Evolutionary conservation across 306 rosid genomes (phyloP), one percentile per base, ranked within the genome.

Genomic region (Cicer pinnatifidum): DNA sequence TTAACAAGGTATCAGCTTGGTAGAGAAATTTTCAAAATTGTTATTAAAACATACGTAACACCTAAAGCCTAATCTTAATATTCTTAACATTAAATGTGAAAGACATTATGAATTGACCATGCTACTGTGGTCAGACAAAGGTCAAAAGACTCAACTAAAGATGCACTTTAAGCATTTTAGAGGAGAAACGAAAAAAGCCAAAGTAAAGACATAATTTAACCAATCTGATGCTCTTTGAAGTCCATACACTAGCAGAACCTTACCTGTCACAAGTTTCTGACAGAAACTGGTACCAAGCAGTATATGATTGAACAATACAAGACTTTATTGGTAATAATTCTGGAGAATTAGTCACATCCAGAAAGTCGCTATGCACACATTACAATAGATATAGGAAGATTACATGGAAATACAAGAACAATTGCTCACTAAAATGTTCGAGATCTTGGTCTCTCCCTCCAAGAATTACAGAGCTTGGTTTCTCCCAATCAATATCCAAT

Each of bases 141-240:
- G 69, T 39, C 47, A 16, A 40, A 54, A 47, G 12, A 58, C 17
- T 28, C 35, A 58, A 44, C 37, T 23, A 64, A 41, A 41, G 5
- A 39, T 63, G 33, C 48, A 39, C 33, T 63, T 63, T 63, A 39
- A 64, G n/a, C 37, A 41, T 16, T 20, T 64, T 64, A 15, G 13
- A 41, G 15, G 37, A 63, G 37, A 19, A 41, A 41, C 28, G 5
- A 12, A 45, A 39, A 63, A 63, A 39, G 13, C 28, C 33, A 39
- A 63, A 63, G 50, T 13, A 1, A 50, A 50, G 16, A 56, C 38
- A 63, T 63, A 15, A 9, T 16, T 1, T 16, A 63, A 15, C 7
- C 50, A 20, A 41, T 17, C 19, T 39, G 68, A 38, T 62, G 68
- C 48, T 38, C 68, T 38, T 65, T 65, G 52, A 41, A n/a, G 52